phyloP scores from a whole-genome alignment of 2,329 filamentous ascomycete genomes.

The Trichophyton equinum region DNA sequence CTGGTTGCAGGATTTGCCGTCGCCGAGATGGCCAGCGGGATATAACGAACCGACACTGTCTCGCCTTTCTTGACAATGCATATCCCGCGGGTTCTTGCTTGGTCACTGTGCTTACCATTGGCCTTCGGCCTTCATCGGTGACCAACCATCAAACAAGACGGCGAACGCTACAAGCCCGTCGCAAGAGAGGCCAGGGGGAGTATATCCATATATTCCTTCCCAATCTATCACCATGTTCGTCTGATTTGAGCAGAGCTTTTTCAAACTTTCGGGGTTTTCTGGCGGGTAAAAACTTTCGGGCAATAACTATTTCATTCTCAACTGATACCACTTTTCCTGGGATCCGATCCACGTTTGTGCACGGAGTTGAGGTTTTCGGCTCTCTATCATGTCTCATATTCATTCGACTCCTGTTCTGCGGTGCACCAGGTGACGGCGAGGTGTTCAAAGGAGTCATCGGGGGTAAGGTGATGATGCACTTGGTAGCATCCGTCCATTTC shows the following conservation, averaged over 20 bases:
- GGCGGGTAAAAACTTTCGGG: constrained; percentile 1
- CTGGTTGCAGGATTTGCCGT: neutral
- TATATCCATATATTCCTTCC: neutral
- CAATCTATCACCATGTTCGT: neutral
- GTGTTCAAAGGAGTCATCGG: neutral
- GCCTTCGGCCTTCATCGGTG: constrained; percentile 1
- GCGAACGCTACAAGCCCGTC: neutral
- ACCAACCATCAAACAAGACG: neutral
- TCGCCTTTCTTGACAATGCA: neutral
- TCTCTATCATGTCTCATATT: neutral
- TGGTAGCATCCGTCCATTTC: neutral
- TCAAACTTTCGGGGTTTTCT: neutral
- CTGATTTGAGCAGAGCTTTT: neutral
- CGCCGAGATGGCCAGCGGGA: neutral
- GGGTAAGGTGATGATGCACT: neutral
- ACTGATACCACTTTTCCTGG: neutral
- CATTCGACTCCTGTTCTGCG: neutral
- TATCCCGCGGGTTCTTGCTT: neutral
- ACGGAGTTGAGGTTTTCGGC: neutral
- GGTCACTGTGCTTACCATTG: neutral
- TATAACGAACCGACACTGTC: neutral
- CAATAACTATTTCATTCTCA: neutral
- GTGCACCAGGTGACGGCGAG: neutral
- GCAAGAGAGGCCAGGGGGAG: neutral
- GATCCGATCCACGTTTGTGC: neutral